Evolutionary conservation across 2,329 filamentous ascomycete genomes (phyloP).

Genomic region (Claviceps humidiphila): DNA sequence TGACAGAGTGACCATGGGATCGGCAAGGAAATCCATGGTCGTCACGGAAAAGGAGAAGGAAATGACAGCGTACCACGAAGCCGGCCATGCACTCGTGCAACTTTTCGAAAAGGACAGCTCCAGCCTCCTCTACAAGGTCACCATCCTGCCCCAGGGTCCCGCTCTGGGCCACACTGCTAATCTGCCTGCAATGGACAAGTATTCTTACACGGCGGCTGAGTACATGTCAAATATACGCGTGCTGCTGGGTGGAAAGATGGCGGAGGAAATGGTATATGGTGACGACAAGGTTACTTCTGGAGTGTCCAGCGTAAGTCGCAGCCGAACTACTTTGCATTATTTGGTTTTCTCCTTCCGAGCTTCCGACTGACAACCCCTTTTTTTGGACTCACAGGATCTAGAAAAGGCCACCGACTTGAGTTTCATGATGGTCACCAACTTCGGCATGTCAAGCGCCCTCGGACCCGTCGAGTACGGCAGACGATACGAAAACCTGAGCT

Average conservation of each 20-base stretch:
- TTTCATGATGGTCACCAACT: slow-evolving; percentile 75
- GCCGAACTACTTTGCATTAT: not conserved
- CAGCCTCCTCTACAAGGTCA: slow-evolving; percentile 86
- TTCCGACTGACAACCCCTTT: slow-evolving; percentile 14
- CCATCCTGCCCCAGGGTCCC: slow-evolving; percentile 82
- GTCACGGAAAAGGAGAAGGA: slow-evolving; percentile 90
- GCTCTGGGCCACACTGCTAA: slow-evolving; percentile 77
- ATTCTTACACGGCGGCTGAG: slow-evolving; percentile 75
- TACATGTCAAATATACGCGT: slow-evolving; percentile 71
- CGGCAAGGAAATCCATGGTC: slow-evolving; percentile 78
- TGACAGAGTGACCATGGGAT: slow-evolving; percentile 95
- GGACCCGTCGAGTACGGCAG: slow-evolving; percentile 81
- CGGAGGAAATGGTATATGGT: slow-evolving; percentile 84
- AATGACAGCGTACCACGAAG: slow-evolving; percentile 93
- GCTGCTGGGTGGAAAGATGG: slow-evolving; percentile 74
- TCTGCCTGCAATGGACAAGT: slow-evolving; percentile 84
- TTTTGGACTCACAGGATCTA: slow-evolving; percentile 50
- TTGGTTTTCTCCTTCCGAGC: not conserved
- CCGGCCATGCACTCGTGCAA: slow-evolving; percentile 82
- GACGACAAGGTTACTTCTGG: slow-evolving; percentile 85
- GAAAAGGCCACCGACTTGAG: slow-evolving; percentile 68
- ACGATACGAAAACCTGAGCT: slow-evolving; percentile 70
- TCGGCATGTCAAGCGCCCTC: slow-evolving; percentile 78
- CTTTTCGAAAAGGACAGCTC: slow-evolving; percentile 63
- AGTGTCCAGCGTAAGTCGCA: slow-evolving; percentile 54